phyloP scores from a whole-genome alignment of 2,329 filamentous ascomycete species.

The Xylariales sp. region DNA sequence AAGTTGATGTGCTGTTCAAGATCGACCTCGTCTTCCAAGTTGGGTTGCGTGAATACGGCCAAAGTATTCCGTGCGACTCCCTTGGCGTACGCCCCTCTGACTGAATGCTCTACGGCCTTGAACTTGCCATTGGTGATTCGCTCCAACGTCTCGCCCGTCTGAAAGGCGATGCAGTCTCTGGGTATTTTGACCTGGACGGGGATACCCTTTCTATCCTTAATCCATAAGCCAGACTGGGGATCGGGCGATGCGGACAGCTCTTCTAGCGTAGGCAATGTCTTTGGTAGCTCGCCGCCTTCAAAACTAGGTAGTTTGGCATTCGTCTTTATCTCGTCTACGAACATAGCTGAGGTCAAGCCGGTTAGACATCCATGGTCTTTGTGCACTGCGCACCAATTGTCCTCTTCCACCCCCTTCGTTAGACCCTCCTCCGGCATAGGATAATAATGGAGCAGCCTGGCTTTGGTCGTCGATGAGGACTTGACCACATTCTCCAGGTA shows the following conservation, averaged over 20 bases:
- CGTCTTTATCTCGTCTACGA: slow-evolving; percentile 77
- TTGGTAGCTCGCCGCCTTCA: slow-evolving; percentile 49
- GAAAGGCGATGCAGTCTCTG: slow-evolving; percentile 90
- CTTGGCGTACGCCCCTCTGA: slow-evolving; percentile 76
- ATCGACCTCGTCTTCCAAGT: slow-evolving; percentile 83
- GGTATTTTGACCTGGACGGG: slow-evolving; percentile 95
- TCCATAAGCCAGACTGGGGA: slow-evolving; percentile 89
- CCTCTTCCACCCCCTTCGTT: slow-evolving; percentile 64
- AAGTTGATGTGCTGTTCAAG: slow-evolving; percentile 74
- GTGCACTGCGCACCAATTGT: slow-evolving; percentile 95
- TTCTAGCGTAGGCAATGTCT: slow-evolving; percentile 63
- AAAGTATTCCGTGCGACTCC: slow-evolving; percentile 84
- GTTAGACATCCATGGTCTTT: slow-evolving; percentile 95
- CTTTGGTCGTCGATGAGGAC: slow-evolving; percentile 89
- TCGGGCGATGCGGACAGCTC: slow-evolving; percentile 85
- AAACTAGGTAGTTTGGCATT: slow-evolving; percentile 52
- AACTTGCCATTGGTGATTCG: slow-evolving; percentile 91
- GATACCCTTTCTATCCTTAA: slow-evolving; percentile 83
- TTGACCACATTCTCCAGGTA: slow-evolving; percentile 90
- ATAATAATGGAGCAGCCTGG: slow-evolving; percentile 92
- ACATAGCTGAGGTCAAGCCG: slow-evolving; percentile 94
- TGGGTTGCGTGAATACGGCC: slow-evolving; percentile 97
- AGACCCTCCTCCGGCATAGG: slow-evolving; percentile 64
- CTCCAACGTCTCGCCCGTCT: slow-evolving; percentile 93
- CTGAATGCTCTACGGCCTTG: slow-evolving; percentile 95